A percentile compares a stretch with the other conserved stretches of the same genome.
phyloP scores from a whole-genome alignment of 2,329 filamentous ascomycete species.

The Neonectria coccinea region DNA sequence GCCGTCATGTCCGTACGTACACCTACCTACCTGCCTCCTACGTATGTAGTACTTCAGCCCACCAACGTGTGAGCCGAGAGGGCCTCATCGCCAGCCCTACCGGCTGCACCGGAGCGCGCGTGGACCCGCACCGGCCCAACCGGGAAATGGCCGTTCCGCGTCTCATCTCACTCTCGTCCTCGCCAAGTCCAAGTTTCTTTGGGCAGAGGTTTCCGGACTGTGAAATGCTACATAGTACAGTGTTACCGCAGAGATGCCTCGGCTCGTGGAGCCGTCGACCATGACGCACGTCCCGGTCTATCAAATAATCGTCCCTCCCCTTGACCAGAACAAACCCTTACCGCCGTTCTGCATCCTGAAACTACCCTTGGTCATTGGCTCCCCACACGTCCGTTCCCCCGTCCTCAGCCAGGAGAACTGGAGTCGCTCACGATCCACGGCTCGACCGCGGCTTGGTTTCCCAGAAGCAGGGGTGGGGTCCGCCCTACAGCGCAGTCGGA shows the following conservation, averaged over 20 bases:
- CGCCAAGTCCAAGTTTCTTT: background rate
- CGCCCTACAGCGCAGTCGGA: slow-evolving; percentile 25
- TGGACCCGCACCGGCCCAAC: slow-evolving; percentile 11
- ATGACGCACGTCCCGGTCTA: slow-evolving; percentile 12
- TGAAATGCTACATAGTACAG: background rate
- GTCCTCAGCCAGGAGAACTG: background rate
- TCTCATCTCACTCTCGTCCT: slow-evolving; percentile 14
- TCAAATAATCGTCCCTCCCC: background rate
- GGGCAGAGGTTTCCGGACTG: background rate
- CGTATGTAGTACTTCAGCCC: no score
- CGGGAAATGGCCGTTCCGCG: slow-evolving; percentile 12
- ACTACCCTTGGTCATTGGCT: slow-evolving; percentile 26
- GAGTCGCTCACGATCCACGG: slow-evolving; percentile 19
- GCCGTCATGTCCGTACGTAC: background rate
- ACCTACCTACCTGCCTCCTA: background rate
- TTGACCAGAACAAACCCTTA: slow-evolving; percentile 5
- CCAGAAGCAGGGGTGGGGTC: slow-evolving; percentile 45
- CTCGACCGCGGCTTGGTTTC: slow-evolving; percentile 29
- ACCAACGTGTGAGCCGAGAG: background rate
- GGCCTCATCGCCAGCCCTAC: slow-evolving; percentile 27
- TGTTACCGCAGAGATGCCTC: slow-evolving; percentile 2
- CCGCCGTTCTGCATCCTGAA: slow-evolving; percentile 16
- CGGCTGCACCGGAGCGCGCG: slow-evolving; percentile 26
- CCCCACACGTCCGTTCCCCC: slow-evolving; percentile 19
- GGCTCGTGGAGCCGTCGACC: background rate